phyloP scores from a whole-genome alignment of 306 rosid genomes.

The Styphnolobium japonicum region DNA sequence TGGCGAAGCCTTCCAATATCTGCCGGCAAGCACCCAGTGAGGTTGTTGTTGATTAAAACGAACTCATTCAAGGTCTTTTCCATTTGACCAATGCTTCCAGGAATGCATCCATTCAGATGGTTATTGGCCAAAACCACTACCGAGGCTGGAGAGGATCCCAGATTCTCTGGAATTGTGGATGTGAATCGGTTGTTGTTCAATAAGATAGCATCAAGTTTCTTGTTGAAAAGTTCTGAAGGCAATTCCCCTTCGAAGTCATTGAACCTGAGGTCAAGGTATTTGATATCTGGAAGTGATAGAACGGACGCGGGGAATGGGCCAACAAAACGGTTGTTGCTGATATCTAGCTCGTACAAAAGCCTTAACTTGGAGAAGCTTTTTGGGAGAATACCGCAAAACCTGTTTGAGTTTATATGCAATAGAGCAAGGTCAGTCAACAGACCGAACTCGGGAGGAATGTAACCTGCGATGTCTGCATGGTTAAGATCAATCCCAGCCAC shows the following conservation, averaged over 20 bases:
- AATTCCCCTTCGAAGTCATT: conserved; percentile 73
- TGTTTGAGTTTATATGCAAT: conserved; percentile 66
- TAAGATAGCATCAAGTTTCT: conserved; percentile 49
- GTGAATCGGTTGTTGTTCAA: conserved; percentile 63
- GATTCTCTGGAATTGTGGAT: conserved; percentile 54
- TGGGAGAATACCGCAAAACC: conserved; percentile 79
- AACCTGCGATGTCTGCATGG: conserved; percentile 80
- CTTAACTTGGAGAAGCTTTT: conserved; percentile 42
- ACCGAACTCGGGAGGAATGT: conserved; percentile 63
- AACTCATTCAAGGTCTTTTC: conserved; percentile 52
- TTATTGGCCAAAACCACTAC: conserved; percentile 63
- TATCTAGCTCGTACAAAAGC: conserved; percentile 56
- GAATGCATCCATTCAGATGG: conserved; percentile 57
- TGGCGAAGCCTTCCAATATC: conserved; percentile 45
- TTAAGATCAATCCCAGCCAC: conserved; percentile 84
- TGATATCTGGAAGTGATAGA: conserved; percentile 34
- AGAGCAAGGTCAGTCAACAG: conserved; percentile 59
- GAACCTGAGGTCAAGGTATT: conserved; percentile 60
- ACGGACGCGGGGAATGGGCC: conserved; percentile 61
- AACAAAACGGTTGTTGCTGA: conserved; percentile 81
- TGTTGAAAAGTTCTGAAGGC: conserved; percentile 51
- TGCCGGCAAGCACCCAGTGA: conserved; percentile 60
- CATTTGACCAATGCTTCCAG: conserved; percentile 62
- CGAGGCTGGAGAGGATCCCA: conserved; percentile 52
- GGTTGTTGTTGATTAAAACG: conserved; percentile 38